These are phyloP conservation scores for Metschnikowia cerradonensis DNA, from an alignment of 805 yeast species.

Conservation along the genomic window DNA sequence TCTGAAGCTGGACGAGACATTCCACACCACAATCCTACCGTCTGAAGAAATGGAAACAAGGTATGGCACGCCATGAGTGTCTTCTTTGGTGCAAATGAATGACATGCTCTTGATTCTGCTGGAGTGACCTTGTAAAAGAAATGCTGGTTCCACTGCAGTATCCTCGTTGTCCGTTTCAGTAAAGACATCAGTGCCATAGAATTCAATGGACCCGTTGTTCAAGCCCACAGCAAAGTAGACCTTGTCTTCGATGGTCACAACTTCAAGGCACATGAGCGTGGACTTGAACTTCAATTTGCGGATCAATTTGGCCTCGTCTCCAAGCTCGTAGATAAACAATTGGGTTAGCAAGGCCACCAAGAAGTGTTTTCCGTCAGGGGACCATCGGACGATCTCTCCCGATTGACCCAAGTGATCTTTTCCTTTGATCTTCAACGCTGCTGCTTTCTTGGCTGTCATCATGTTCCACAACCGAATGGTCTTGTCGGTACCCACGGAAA, in stretches of 20 bases:
- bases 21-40: conserved; percentile 92
- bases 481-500: conserved; percentile 81
- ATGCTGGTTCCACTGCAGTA: conserved; percentile 42
- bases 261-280: conserved; percentile 66
- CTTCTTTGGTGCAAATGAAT: conserved; percentile 39
- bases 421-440: conserved; percentile 67
- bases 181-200: conserved; percentile 39
- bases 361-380: conserved; percentile 62
- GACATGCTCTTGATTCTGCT: conserved; percentile 79
- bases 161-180: conserved; percentile 19
- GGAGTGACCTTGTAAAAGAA: conserved; percentile 73
- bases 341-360: conserved; percentile 69
- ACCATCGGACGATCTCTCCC: conserved; percentile 67
- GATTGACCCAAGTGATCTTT: conserved; percentile 62
- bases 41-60: conserved; percentile 86
- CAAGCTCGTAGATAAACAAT: conserved; percentile 61
- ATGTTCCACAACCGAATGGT: conserved; percentile 90
- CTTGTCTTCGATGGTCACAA: conserved; percentile 39
- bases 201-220: conserved; percentile 65
- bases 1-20: conserved; percentile 44
- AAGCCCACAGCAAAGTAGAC: conserved; percentile 67
- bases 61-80: conserved; percentile 37
- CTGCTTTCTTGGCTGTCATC: conserved; percentile 95
- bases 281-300: conserved; percentile 49
- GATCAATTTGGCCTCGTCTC: conserved; percentile 51